Conservation (phyloP, 257 asterid genomes). For the Ilex aquifolium region DNA sequence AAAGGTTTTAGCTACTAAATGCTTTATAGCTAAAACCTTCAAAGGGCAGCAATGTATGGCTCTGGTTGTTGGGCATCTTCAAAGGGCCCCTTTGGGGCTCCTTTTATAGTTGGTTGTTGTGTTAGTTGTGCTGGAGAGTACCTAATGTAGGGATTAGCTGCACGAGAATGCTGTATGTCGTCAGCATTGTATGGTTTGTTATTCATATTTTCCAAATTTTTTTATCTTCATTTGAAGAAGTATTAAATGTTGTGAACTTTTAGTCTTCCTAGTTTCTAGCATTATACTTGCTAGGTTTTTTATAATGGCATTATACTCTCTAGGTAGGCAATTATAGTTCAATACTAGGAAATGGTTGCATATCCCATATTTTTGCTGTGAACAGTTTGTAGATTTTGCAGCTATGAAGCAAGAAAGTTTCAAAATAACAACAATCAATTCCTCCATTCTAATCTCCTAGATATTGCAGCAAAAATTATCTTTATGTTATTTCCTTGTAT, state of each 20-base stretch:
- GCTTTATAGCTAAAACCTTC: no score
- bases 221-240: neutral
- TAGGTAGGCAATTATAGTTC: no score
- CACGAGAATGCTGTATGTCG: slow-evolving; percentile 84
- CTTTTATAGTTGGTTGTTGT: slow-evolving; percentile 70
- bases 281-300: neutral
- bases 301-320: no score
- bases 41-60: slow-evolving; percentile 92
- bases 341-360: no score
- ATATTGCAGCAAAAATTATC: no score
- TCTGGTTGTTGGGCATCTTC: slow-evolving; percentile 96
- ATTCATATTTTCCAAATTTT: neutral
- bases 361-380: no score
- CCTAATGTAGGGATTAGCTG: slow-evolving; percentile 77
- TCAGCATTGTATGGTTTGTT: slow-evolving; percentile 37
- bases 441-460: no score
- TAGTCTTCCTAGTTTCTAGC: neutral
- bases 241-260: neutral
- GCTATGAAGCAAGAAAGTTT: no score
- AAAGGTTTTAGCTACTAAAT: no score
- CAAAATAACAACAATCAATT: no score
- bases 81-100: slow-evolving; percentile 46
- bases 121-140: slow-evolving; percentile 95
- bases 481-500: no score
- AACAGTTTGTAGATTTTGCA: no score